Conservation (phyloP, 2,329 filamentous ascomycete genomes). For the Aureobasidium sp. region DNA sequence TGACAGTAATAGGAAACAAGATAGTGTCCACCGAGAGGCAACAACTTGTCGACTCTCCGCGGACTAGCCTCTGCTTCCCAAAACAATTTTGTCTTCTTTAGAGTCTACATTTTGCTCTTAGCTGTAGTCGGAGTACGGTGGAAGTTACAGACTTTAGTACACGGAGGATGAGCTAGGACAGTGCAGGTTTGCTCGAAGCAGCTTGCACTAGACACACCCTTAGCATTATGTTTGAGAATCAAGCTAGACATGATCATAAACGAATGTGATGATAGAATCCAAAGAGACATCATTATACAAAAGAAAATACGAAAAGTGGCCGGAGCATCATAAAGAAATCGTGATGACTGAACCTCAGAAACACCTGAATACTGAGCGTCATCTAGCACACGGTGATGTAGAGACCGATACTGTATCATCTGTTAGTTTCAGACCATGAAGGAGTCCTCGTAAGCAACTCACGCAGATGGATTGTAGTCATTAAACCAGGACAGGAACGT, state of each 20-base stretch:
- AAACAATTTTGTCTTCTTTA: no score
- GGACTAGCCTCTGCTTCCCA: no score
- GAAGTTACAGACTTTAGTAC: no score
- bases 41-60: no score
- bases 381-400: constrained; percentile 5
- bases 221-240: background rate
- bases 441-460: background rate
- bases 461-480: constrained; percentile 45
- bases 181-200: background rate
- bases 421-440: background rate
- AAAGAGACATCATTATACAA: background rate
- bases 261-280: background rate
- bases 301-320: background rate
- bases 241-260: background rate
- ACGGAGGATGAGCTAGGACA: no score
- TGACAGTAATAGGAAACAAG: no score
- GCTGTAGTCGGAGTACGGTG: no score
- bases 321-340: background rate
- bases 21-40: no score
- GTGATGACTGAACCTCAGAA: background rate
- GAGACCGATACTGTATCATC: background rate
- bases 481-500: constrained; percentile 50
- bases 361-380: background rate
- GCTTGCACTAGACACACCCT: background rate
- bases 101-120: no score